Base-by-base conservation (phyloP, 345 rosid species). In the Acer negundo region DNA sequence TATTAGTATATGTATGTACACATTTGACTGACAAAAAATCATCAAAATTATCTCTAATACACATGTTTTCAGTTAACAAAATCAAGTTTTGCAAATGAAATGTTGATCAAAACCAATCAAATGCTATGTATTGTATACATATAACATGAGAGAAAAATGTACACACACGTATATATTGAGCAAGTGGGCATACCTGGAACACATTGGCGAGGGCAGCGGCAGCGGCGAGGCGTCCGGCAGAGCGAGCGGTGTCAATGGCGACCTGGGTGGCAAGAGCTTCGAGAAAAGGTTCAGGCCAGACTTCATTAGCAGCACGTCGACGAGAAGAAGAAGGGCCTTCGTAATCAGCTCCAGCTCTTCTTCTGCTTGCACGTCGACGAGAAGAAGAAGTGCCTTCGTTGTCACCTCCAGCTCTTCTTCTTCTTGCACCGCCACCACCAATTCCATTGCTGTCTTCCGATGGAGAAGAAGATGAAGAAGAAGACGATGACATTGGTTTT, bases 241-340 rank as follows among this genome's bases (percentile, higher is more conserved):
- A 70, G 69, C 82, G 87, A 67, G 90, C 80, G 68, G 91, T 94
- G 42, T 90, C 88, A 58, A 80, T 72, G 75, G 98, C 98, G 10
- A 90, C 96, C 31, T 86, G 97, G 62, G 83, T 72, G 20, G 97
- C 97, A 20, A 96, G 92, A 49, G 94, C 92, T 80, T 96, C 99
- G 17, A 96, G 80, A 67, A 96, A 91, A 71, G 94, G 98, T 72
- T 92, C 97, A 0, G 98, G 99, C 99, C 99, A 96, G 8, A 88
- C 88, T 20, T 93, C 99, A 80, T 85, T 89, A 56, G 65, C 74
- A 42, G 81, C 85, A 42, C 87, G 89, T 16, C 84, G 90, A 42
- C 90, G 89, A 12, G 88, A 76, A 56, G 89, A 83, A 0, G 91
- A 86, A 2, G 97, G 92, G 6, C 90, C 94, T 72, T 91, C 97